These are phyloP conservation scores for Xerocomellus amylosporus DNA, from an alignment of 768 basidiomycete species.

Conservation along the genomic window DNA sequence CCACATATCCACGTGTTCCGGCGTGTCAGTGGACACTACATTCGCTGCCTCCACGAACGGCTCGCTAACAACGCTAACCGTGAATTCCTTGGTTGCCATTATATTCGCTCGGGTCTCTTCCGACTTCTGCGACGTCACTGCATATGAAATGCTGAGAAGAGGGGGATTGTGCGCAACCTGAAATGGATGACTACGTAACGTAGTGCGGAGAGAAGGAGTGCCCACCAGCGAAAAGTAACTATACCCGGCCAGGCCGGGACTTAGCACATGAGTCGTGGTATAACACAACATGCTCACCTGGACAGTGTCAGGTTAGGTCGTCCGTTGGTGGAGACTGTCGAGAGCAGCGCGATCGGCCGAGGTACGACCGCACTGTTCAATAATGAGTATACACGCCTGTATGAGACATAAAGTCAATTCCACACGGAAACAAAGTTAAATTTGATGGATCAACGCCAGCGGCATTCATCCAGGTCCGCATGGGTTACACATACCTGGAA, in stretches of 20 bases:
- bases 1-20: constrained; percentile 56
- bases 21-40: constrained; percentile 52
- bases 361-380: constrained; percentile 60
- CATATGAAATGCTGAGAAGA: constrained; percentile 60
- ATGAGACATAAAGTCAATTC: constrained; percentile 22
- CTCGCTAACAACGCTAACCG: constrained; percentile 70
- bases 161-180: constrained; percentile 64
- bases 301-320: constrained; percentile 63
- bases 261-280: constrained; percentile 9
- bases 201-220: constrained; percentile 13
- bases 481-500: constrained; percentile 26
- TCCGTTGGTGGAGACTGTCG: constrained; percentile 51
- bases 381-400: constrained; percentile 44
- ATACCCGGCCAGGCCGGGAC: constrained; percentile 5
- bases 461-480: constrained; percentile 3
- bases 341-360: constrained; percentile 61
- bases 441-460: constrained; percentile 11
- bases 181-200: constrained; percentile 8
- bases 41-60: constrained; percentile 58
- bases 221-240: constrained; percentile 64
- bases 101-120: constrained; percentile 71
- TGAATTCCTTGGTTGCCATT: constrained; percentile 61
- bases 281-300: constrained; percentile 42
- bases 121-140: constrained; percentile 39
- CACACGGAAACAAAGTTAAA: constrained; percentile 15